Conservation (phyloP, 2,329 filamentous ascomycete species). For the Sphaerulina musiva region DNA sequence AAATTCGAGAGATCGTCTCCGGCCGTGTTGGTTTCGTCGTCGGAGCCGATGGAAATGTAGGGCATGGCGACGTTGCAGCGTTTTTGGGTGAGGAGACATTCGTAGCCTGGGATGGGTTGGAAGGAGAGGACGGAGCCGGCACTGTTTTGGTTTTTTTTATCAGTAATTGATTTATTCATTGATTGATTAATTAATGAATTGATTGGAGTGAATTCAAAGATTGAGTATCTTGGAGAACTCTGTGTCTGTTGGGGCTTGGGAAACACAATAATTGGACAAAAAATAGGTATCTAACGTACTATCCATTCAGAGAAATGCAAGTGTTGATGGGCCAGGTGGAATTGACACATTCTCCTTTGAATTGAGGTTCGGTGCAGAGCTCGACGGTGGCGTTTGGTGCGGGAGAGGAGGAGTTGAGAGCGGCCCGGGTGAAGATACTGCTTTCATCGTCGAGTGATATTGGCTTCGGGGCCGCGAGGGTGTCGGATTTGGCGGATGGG, state of each 20-base stretch:
- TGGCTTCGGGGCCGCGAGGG: conserved; percentile 1
- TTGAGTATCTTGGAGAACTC: not conserved
- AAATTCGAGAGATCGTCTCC: conserved; percentile 20
- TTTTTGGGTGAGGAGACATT: conserved; percentile 30
- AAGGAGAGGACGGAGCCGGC: conserved; percentile 23
- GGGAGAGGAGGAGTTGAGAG: conserved; percentile 6
- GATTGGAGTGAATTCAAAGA: not conserved
- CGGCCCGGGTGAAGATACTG: not conserved
- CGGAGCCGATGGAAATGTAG: conserved; percentile 14
- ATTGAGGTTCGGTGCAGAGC: conserved; percentile 22
- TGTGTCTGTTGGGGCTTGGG: too few species aligned
- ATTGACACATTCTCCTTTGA: conserved; percentile 24
- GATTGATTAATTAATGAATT: too few species aligned
- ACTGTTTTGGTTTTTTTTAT: conserved; percentile 1
- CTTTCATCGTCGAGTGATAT: conserved; percentile 1
- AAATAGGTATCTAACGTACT: conserved; percentile 13
- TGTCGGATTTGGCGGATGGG: not conserved
- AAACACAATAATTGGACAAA: too few species aligned
- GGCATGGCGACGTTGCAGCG: conserved; percentile 19
- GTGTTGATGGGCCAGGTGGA: conserved; percentile 23
- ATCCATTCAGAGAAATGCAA: conserved; percentile 27
- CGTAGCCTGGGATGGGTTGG: conserved; percentile 21
- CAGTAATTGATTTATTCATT: too few species aligned
- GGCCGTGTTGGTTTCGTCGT: not conserved
- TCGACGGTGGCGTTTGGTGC: conserved; percentile 28